A percentile compares a stretch with the other conserved stretches of the same genome.
Evolutionary conservation across 441 rosid genomes (phyloP).

Genomic region (Pelargonium cotyledonis): DNA sequence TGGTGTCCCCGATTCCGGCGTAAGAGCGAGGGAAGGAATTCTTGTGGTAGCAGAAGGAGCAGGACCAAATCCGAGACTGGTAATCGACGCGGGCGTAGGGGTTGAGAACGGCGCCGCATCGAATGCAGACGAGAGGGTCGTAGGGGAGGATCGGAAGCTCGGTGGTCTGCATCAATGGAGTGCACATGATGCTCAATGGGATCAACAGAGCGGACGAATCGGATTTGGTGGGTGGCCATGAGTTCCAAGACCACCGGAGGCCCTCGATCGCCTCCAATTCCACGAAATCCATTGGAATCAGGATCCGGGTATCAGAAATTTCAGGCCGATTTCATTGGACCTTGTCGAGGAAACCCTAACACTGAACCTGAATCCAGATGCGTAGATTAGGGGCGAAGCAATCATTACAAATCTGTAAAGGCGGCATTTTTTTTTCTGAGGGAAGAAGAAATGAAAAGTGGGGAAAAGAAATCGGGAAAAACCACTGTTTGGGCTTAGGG

Average conservation of each 20-base stretch:
- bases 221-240: conserved; percentile 72
- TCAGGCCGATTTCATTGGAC: neutral
- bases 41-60: conserved; percentile 64
- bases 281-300: conserved; percentile 59
- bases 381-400: too few relatives aligned
- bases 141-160: conserved; percentile 82
- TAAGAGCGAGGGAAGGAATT: conserved; percentile 72
- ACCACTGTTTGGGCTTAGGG: too few relatives aligned
- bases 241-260: conserved; percentile 88
- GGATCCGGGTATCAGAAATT: neutral
- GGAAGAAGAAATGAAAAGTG: too few relatives aligned
- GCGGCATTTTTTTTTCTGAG: too few relatives aligned
- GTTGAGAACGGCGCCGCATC: conserved; percentile 64
- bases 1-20: conserved; percentile 60
- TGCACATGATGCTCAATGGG: conserved; percentile 72
- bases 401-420: too few relatives aligned
- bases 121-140: conserved; percentile 62
- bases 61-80: conserved; percentile 71
- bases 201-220: conserved; percentile 50
- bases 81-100: conserved; percentile 85
- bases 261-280: conserved; percentile 91
- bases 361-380: too few relatives aligned
- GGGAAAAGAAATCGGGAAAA: too few relatives aligned
- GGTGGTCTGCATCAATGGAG: conserved; percentile 64
- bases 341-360: too few relatives aligned